Evolutionary conservation across 2,329 filamentous ascomycete genomes (phyloP).

Genomic region (Phymatotrichopsis omnivora): DNA sequence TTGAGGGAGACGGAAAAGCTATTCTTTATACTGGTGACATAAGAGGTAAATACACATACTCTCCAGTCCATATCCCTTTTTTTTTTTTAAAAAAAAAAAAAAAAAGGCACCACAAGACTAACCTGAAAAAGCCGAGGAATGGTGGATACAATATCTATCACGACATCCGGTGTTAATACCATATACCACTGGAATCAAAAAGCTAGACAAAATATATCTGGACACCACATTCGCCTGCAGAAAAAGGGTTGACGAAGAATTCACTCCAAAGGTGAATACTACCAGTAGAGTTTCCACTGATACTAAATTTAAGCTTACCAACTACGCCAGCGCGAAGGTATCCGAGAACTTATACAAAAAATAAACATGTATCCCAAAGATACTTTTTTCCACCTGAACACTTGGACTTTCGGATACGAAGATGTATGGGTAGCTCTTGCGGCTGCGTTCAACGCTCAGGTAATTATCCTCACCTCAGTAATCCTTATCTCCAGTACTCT

Average conservation of each 20-base stretch:
- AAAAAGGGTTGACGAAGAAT: conserved; percentile 41
- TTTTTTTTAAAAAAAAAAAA: too few species aligned
- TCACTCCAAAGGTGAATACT: conserved; percentile 41
- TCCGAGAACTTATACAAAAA: conserved; percentile 61
- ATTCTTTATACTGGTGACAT: conserved; percentile 85
- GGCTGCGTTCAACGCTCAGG: conserved; percentile 54
- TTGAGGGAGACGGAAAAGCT: conserved; percentile 62
- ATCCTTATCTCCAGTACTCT: neutral
- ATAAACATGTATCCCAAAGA: conserved; percentile 57
- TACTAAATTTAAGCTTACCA: too few species aligned
- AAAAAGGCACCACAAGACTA: too few species aligned
- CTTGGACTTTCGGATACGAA: conserved; percentile 91
- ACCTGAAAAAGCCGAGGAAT: conserved; percentile 51
- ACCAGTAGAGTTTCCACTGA: neutral
- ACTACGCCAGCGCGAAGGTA: conserved; percentile 53
- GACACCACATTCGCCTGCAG: conserved; percentile 68
- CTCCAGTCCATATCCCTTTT: too few species aligned
- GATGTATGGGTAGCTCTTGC: conserved; percentile 81
- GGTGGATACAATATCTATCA: conserved; percentile 67
- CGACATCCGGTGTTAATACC: conserved; percentile 65
- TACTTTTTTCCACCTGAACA: conserved; percentile 72
- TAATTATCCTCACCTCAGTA: conserved; percentile 32
- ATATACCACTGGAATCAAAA: conserved; percentile 56
- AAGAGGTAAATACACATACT: conserved; percentile 47
- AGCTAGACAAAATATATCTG: conserved; percentile 72